Conservation (phyloP, 2,329 filamentous ascomycete species). For the Xylaria sp. region DNA sequence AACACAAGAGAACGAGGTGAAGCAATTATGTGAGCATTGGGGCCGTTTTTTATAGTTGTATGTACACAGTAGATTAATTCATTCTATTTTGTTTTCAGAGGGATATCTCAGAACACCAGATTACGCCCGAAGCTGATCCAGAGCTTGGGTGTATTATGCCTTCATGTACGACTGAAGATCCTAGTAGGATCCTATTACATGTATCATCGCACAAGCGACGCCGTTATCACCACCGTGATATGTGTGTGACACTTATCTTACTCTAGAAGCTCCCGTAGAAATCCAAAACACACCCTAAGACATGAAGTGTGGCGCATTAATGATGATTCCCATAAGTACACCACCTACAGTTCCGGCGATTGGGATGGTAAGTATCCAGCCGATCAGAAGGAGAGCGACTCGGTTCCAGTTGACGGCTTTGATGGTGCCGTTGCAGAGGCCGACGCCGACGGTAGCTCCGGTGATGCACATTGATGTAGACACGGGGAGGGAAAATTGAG, state of each 20-base stretch:
- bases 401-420: conserved; percentile 82
- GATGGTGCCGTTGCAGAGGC: conserved; percentile 77
- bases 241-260: conserved; percentile 1
- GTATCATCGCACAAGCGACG: not conserved
- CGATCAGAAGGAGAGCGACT: conserved; percentile 73
- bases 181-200: conserved; percentile 2
- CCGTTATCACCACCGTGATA: not conserved
- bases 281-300: conserved; percentile 4
- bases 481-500: conserved; percentile 78
- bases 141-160: conserved; percentile 13
- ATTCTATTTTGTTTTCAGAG: conserved; percentile 22
- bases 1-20: not conserved
- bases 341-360: conserved; percentile 68
- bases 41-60: not conserved
- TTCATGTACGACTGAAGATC: not conserved
- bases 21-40: not conserved
- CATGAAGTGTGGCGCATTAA: conserved; percentile 70
- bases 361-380: conserved; percentile 75
- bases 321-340: conserved; percentile 59
- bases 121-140: conserved; percentile 15
- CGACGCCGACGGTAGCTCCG: conserved; percentile 80
- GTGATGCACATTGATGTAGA: conserved; percentile 85
- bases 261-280: conserved; percentile 12
- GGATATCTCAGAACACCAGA: conserved; percentile 29
- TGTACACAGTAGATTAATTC: conserved; percentile 16